Conservation (phyloP, 2,329 filamentous ascomycete genomes). For the Aspergillus transmontanensis region DNA sequence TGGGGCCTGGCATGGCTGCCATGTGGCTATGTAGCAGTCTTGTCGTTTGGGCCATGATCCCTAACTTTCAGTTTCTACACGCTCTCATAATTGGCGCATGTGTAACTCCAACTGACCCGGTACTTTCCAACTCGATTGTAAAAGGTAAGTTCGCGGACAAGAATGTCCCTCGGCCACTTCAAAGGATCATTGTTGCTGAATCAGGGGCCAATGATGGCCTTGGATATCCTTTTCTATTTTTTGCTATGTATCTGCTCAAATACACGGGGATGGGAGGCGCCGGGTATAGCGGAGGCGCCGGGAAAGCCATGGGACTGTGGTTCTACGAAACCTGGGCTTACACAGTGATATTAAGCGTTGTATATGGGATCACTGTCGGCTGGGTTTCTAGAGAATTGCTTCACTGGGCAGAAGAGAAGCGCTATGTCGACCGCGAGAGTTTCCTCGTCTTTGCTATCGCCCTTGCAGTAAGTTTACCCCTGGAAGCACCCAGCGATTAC, state of each 20-base stretch:
- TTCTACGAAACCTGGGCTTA: constrained; percentile 86
- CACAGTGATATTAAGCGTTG: constrained; percentile 74
- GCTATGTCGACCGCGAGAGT: constrained; percentile 82
- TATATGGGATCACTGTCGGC: constrained; percentile 76
- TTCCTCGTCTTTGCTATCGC: constrained; percentile 86
- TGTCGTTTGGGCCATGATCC: constrained; percentile 75
- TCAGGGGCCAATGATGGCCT: constrained; percentile 87
- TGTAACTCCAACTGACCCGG: constrained; percentile 88
- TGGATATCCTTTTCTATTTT: constrained; percentile 85
- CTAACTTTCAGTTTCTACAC: constrained; percentile 71
- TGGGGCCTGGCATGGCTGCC: constrained; percentile 79
- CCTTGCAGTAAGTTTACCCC: constrained; percentile 61
- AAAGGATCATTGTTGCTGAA: constrained; percentile 79
- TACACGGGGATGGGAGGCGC: constrained; percentile 64
- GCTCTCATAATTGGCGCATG: constrained; percentile 80
- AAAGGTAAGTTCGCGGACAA: constrained; percentile 93
- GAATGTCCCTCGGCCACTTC: constrained; percentile 79
- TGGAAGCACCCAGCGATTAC: constrained; percentile 8
- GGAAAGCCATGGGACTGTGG: constrained; percentile 75
- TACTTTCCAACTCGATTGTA: constrained; percentile 85
- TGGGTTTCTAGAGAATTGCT: constrained; percentile 81
- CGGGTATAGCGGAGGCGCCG: constrained; percentile 60
- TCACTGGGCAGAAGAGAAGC: constrained; percentile 79
- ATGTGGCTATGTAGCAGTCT: constrained; percentile 89
- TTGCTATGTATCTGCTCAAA: constrained; percentile 81